phyloP scores from a whole-genome alignment of 495 filamentous ascomycete species.

The Corynascus novoguineensis region DNA sequence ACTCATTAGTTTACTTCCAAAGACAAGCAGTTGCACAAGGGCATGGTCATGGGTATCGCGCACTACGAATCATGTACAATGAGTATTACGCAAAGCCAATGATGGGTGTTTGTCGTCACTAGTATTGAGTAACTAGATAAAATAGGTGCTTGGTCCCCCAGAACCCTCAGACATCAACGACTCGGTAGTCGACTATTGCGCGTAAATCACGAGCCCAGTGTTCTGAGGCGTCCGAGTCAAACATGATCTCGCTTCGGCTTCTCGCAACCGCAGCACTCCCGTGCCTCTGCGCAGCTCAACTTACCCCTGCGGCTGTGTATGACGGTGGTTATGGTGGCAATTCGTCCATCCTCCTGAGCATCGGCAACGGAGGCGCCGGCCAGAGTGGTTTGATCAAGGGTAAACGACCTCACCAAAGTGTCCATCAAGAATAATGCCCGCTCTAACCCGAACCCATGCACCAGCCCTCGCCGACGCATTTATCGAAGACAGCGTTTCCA shows the following conservation, averaged over 20 bases:
- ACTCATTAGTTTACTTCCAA: too few species aligned
- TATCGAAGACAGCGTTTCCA: background rate
- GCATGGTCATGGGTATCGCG: too few species aligned
- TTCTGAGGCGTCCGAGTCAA: too few species aligned
- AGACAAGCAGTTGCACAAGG: too few species aligned
- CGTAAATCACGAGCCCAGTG: too few species aligned
- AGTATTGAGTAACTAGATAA: too few species aligned
- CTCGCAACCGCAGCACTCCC: background rate
- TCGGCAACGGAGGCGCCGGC: conserved; percentile 4
- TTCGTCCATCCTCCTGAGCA: background rate
- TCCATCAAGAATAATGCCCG: background rate
- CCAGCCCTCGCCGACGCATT: conserved; percentile 1
- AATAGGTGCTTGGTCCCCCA: too few species aligned
- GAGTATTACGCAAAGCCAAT: too few species aligned
- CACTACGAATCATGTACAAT: too few species aligned
- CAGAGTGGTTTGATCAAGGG: conserved; percentile 3
- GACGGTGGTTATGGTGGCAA: background rate
- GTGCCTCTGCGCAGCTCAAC: background rate
- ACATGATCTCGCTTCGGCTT: background rate
- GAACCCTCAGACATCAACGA: too few species aligned
- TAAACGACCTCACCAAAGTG: background rate
- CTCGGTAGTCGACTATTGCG: too few species aligned
- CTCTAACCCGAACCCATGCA: background rate
- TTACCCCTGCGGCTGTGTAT: background rate
- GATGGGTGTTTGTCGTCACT: too few species aligned